Conservation (phyloP, 257 asterid genomes). For the Thymus quinquecostatus region DNA sequence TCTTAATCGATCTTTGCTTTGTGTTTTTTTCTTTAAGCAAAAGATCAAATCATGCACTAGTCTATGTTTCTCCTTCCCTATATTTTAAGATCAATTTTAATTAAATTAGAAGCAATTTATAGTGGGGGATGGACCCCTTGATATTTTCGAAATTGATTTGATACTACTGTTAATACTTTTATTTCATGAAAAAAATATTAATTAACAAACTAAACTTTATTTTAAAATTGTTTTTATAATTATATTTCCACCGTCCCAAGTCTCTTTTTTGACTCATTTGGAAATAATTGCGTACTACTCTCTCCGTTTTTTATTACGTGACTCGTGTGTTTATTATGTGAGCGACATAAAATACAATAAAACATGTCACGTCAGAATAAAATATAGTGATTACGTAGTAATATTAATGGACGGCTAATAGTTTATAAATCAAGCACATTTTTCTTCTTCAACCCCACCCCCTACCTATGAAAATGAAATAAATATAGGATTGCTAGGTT, state of each 20-base stretch:
- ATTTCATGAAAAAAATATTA: background rate
- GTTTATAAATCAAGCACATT: background rate
- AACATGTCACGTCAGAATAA: too few relatives aligned
- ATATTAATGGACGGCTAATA: too few relatives aligned
- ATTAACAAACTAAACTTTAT: constrained; percentile 1
- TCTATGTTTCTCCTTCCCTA: constrained; percentile 22
- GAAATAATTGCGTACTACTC: background rate
- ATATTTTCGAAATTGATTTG: constrained; percentile 17
- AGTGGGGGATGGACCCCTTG: constrained; percentile 38
- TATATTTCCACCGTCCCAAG: background rate
- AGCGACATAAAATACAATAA: too few relatives aligned
- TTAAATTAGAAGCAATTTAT: constrained; percentile 30
- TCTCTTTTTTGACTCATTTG: constrained; percentile 20
- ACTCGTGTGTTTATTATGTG: too few relatives aligned
- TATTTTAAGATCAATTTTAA: constrained; percentile 5
- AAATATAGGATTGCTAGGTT: constrained; percentile 32
- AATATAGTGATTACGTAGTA: too few relatives aligned
- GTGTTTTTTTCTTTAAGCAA: constrained; percentile 18
- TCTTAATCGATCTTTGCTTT: constrained; percentile 27
- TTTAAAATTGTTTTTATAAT: too few relatives aligned
- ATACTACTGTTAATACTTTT: background rate
- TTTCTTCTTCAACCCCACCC: background rate
- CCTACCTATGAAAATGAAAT: constrained; percentile 20
- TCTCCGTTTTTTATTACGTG: too few relatives aligned
- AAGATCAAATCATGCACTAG: constrained; percentile 24